These are phyloP conservation scores for Astragalus membranaceus DNA, from an alignment of 306 rosid species.

Conservation along the genomic window DNA sequence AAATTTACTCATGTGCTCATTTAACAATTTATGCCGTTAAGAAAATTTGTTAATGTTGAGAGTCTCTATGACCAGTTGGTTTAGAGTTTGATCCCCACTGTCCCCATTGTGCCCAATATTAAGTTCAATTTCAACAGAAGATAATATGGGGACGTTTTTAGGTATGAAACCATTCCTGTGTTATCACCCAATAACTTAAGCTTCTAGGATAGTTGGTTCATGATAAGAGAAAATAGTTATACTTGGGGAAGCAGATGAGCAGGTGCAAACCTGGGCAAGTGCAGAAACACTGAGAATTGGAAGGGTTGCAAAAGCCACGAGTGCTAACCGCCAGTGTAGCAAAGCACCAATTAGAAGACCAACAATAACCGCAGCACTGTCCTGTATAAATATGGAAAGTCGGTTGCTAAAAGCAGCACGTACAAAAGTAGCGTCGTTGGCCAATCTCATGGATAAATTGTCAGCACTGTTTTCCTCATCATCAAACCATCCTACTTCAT, in stretches of 20 bases:
- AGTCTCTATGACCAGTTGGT: not conserved
- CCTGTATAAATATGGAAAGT: conserved; percentile 94
- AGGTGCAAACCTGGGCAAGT: conserved; percentile 73
- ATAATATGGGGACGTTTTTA: not conserved
- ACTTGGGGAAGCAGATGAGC: conserved; percentile 11
- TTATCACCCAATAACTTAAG: not conserved
- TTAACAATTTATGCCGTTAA: not conserved
- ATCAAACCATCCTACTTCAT: conserved; percentile 97
- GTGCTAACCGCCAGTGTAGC: conserved; percentile 92
- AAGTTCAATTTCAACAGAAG: not conserved
- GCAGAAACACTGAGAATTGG: conserved; percentile 89
- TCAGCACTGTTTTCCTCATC: conserved; percentile 96
- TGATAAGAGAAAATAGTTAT: not conserved
- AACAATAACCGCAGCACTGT: conserved; percentile 89
- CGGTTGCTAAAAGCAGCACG: conserved; percentile 98
- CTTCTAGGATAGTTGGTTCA: not conserved
- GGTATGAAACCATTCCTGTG: not conserved
- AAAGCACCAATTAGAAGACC: conserved; percentile 85
- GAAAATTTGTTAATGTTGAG: not conserved
- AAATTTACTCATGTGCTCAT: not conserved
- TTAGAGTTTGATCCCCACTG: not conserved
- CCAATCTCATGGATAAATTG: conserved; percentile 95
- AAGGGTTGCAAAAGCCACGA: conserved; percentile 85
- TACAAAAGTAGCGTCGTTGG: conserved; percentile 95
- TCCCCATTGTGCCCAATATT: not conserved